These are phyloP conservation scores for Phytophthora boehmeriae DNA, from an alignment of 352 stramenopile species.

Conservation along the genomic window DNA sequence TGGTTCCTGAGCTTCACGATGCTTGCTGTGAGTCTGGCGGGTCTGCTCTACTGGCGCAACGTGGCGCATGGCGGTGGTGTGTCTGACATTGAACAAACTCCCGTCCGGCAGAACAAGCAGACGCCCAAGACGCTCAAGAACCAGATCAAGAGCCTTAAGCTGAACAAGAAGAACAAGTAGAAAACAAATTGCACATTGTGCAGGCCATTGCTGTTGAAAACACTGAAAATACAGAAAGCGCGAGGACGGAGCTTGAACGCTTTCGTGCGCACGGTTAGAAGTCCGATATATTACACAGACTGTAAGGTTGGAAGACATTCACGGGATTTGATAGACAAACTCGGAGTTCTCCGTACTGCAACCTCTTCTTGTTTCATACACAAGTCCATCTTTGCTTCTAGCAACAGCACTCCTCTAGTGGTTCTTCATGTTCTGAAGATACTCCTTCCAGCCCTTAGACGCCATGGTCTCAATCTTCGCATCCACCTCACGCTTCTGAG, in stretches of 20 bases:
- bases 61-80: conserved; percentile 38
- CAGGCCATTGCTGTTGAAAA: conserved; percentile 3
- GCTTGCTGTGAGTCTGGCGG: conserved; percentile 65
- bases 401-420: conserved; percentile 30
- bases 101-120: conserved; percentile 55
- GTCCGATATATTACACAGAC: background rate
- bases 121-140: conserved; percentile 77
- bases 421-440: conserved; percentile 79
- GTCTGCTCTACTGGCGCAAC: conserved; percentile 76
- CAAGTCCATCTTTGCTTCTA: conserved; percentile 2
- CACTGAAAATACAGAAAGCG: conserved; percentile 31
- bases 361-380: conserved; percentile 22
- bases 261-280: background rate
- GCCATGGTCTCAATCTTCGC: conserved; percentile 91
- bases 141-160: conserved; percentile 70
- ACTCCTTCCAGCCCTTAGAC: conserved; percentile 90
- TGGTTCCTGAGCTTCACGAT: conserved; percentile 74
- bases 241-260: background rate
- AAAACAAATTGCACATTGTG: conserved; percentile 18
- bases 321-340: conserved; percentile 2
- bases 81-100: conserved; percentile 19
- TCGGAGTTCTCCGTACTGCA: background rate
- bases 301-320: background rate
- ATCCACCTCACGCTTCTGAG: conserved; percentile 93
- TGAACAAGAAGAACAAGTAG: conserved; percentile 66